phyloP scores from a whole-genome alignment of 139 green algal genomes.

The Tetraselmis chui region DNA sequence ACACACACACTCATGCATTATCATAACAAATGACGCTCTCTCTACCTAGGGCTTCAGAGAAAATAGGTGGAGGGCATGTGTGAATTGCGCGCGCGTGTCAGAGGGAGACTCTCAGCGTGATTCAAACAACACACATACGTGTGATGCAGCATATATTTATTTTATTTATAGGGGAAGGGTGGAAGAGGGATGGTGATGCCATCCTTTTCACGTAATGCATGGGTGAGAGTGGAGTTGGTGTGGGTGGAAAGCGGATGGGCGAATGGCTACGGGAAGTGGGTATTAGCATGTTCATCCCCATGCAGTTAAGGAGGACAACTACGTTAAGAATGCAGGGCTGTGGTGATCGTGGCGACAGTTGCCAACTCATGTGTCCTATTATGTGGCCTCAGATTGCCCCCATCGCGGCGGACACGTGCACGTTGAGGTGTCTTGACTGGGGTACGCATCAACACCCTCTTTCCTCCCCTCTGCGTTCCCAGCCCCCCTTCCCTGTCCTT shows the following conservation, averaged over 20 bases:
- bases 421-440: slow-evolving; percentile 90
- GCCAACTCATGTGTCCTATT: slow-evolving; percentile 13
- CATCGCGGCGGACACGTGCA: slow-evolving; percentile 73
- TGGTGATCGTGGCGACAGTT: slow-evolving; percentile 28
- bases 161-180: too few species aligned
- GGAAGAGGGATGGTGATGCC: too few species aligned
- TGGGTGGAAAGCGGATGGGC: not conserved
- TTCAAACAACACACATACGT: slow-evolving; percentile 7
- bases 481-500: not conserved
- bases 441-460: slow-evolving; percentile 10
- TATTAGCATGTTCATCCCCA: too few species aligned
- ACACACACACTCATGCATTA: too few species aligned
- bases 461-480: too few species aligned
- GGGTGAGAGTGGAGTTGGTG: not conserved
- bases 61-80: too few species aligned
- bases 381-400: slow-evolving; percentile 62
- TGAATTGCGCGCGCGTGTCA: too few species aligned
- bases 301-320: too few species aligned
- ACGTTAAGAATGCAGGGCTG: too few species aligned
- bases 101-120: too few species aligned
- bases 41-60: too few species aligned
- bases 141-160: slow-evolving; percentile 4
- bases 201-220: slow-evolving; percentile 5
- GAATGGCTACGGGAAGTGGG: slow-evolving; percentile 7
- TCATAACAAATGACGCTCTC: too few species aligned